phyloP scores from a whole-genome alignment of 83 land plant genomes.

The Diphasiastrum complanatum region DNA sequence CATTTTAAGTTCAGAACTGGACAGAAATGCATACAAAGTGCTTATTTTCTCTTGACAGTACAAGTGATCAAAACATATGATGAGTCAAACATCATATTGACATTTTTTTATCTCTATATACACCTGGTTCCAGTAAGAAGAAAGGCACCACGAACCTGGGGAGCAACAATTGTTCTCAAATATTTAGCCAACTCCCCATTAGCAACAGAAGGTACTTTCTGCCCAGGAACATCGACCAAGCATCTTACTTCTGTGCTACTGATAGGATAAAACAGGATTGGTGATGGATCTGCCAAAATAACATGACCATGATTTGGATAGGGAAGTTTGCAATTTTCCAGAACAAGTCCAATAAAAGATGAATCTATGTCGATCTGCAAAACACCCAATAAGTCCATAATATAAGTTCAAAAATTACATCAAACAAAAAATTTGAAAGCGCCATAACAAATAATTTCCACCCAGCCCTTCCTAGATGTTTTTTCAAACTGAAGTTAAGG shows the following conservation, averaged over 20 bases:
- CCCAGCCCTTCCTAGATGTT: too few relatives aligned
- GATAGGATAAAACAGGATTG: conserved; percentile 60
- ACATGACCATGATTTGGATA: conserved; percentile 61
- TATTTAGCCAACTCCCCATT: conserved; percentile 66
- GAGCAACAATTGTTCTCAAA: conserved; percentile 51
- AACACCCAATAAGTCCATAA: not conserved
- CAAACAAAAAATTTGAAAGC: too few relatives aligned
- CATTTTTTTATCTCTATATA: too few relatives aligned
- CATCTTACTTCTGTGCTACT: conserved; percentile 64
- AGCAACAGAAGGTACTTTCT: conserved; percentile 56
- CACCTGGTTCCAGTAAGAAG: too few relatives aligned
- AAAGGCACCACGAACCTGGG: conserved; percentile 40
- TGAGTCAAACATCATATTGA: not conserved
- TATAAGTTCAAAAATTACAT: too few relatives aligned
- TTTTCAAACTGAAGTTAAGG: too few relatives aligned
- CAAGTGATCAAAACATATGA: not conserved
- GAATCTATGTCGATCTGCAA: conserved; percentile 69
- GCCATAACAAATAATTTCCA: too few relatives aligned
- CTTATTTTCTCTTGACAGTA: too few relatives aligned
- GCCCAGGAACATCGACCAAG: conserved; percentile 61
- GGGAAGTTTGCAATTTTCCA: conserved; percentile 72
- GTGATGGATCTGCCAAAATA: conserved; percentile 58
- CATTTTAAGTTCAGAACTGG: too few relatives aligned
- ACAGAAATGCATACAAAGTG: too few relatives aligned
- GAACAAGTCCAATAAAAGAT: conserved; percentile 65